phyloP scores from a whole-genome alignment of 75 land plant genomes.

The Larix kaempferi region DNA sequence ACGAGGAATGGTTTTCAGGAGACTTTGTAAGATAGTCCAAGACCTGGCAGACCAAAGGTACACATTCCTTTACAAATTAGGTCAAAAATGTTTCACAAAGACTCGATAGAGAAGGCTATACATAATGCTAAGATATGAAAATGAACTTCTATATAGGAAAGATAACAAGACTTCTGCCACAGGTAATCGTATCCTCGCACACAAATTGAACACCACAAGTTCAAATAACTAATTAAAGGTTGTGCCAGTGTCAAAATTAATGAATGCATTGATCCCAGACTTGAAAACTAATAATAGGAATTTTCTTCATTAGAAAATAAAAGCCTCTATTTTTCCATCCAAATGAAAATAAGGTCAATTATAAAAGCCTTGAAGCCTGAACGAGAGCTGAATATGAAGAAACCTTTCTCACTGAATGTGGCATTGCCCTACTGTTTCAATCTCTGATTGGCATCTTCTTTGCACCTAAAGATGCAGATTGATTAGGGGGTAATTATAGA shows the following conservation, averaged over 20 bases:
- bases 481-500: neutral
- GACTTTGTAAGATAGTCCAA: slow-evolving; percentile 67
- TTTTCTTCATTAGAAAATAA: no score
- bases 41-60: slow-evolving; percentile 37
- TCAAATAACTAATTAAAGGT: no score
- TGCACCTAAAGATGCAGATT: neutral
- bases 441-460: neutral
- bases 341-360: neutral
- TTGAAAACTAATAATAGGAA: no score
- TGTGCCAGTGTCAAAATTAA: no score
- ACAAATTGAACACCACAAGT: neutral
- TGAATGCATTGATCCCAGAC: no score
- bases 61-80: neutral
- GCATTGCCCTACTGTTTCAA: neutral
- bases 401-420: neutral
- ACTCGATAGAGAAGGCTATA: neutral
- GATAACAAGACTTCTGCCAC: neutral
- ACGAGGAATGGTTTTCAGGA: slow-evolving; percentile 51
- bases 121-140: neutral
- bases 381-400: neutral
- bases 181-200: neutral
- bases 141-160: neutral
- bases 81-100: neutral
- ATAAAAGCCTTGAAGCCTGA: neutral
- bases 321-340: neutral